Percentiles rank a stretch among this genome's conserved stretches.
These are phyloP conservation scores for Achaetomium macrosporum DNA, from an alignment of 2,329 filamentous ascomycete genomes.

Conservation along the genomic window DNA sequence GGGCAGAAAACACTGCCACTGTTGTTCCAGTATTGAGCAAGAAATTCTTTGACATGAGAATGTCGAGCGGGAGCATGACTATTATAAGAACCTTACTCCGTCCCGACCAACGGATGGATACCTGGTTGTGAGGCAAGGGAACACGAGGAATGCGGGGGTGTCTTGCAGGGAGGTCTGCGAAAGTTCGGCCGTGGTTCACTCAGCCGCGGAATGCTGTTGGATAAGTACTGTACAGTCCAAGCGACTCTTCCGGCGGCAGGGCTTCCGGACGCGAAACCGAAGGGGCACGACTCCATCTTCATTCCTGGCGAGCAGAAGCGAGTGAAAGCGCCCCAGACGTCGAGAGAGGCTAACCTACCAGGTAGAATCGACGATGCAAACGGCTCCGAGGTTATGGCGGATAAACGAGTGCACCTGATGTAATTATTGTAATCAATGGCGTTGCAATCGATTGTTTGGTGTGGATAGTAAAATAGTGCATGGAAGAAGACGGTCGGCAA, in stretches of 20 bases:
- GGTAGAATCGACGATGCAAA: background rate
- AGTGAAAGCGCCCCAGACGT: too few relatives aligned
- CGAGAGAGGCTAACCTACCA: too few relatives aligned
- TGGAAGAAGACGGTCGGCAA: conserved; percentile 11
- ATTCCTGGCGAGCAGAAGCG: background rate
- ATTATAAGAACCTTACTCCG: background rate
- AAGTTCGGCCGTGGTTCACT: background rate
- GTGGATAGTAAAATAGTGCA: conserved; percentile 9
- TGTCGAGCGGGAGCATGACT: background rate
- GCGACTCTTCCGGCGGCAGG: background rate
- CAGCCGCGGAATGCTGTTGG: background rate
- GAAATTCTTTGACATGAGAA: background rate
- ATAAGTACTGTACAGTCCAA: background rate
- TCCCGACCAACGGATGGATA: background rate
- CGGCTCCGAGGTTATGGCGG: background rate
- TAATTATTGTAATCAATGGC: conserved; percentile 12
- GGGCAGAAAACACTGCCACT: background rate
- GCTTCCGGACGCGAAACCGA: background rate
- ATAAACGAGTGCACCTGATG: conserved; percentile 6
- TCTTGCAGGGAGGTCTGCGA: background rate
- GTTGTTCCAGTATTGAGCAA: background rate
- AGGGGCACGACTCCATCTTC: background rate
- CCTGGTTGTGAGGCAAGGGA: background rate
- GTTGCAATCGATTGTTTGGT: background rate
- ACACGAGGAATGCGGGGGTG: conserved; percentile 4